Conservation (phyloP, 495 filamentous ascomycete genomes). For the Hapsidospora chrysogenum region DNA sequence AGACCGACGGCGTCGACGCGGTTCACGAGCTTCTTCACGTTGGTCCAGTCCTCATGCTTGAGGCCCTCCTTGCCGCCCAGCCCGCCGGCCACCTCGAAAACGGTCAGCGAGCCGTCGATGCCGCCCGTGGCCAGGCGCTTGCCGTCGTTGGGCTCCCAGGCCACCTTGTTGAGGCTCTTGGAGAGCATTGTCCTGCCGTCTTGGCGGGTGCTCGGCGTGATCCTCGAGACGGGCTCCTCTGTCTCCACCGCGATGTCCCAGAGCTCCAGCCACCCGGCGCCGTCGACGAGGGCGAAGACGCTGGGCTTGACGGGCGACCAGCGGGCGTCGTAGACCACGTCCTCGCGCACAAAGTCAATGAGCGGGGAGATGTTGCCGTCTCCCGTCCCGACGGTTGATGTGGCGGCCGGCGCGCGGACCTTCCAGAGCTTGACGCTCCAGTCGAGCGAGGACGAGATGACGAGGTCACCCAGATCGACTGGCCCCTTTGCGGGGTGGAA, state of each 20-base stretch:
- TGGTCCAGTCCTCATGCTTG: conserved; percentile 76
- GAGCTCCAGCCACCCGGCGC: conserved; percentile 80
- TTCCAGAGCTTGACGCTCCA: conserved; percentile 98
- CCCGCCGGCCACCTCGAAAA: conserved; percentile 86
- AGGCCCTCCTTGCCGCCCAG: conserved; percentile 64
- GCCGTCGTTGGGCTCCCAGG: conserved; percentile 84
- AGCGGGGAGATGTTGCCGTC: conserved; percentile 47
- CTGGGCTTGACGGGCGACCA: conserved; percentile 89
- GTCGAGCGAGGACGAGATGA: conserved; percentile 72
- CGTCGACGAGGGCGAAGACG: conserved; percentile 87
- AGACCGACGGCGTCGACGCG: conserved; percentile 38
- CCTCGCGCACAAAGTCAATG: conserved; percentile 79
- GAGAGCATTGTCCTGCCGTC: conserved; percentile 43
- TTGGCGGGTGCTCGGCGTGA: conserved; percentile 46
- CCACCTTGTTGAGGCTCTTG: conserved; percentile 77
- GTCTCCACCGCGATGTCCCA: conserved; percentile 90
- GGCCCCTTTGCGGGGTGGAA: conserved; percentile 87
- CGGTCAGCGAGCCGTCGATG: conserved; percentile 70
- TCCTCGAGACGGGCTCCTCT: conserved; percentile 71
- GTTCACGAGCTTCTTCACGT: conserved; percentile 69
- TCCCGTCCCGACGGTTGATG: conserved; percentile 34
- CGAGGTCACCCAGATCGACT: conserved; percentile 88
- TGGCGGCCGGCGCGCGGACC: conserved; percentile 59
- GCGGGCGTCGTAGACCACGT: conserved; percentile 85
- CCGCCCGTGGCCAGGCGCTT: conserved; percentile 75